Base-by-base conservation (phyloP, 106 monocot species). In the Agapanthus africanus region DNA sequence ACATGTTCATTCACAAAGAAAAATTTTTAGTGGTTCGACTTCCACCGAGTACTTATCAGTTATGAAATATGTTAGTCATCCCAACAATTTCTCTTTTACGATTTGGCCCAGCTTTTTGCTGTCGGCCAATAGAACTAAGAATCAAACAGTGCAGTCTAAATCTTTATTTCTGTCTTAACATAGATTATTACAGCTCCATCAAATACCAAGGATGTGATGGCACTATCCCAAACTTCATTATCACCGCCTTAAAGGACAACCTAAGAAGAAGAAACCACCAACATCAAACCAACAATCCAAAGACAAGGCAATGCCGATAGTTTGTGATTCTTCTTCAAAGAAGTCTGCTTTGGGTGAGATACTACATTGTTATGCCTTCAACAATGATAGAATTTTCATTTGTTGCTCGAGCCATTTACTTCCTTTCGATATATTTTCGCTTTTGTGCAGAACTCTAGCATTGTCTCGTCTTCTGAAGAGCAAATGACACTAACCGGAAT, bases 341-440 rank as follows among this genome's bases (percentile, higher is more conserved):
- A 71, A 69, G 59, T 70, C 54, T 30, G 41, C 68, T 68, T 26
- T 69, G 71, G 47, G 40, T 37, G 85, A 85, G 79, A 79, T 83
- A 72, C 37, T 67, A 61, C 11, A 56, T 30, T 14, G 11, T 19
- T 50, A n/a, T 50, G 1, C n/a, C n/a, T n/a, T n/a, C n/a, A n/a
- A n/a, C n/a, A n/a, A n/a, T n/a, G n/a, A n/a, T n/a, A 4, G 1
- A 54, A 14, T 54, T n/a, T n/a, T n/a, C n/a, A n/a, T 8, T 11
- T 54, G 7, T 54, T 11, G 14, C 54, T 54, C 3, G 9, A n/a
- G 4, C 50, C n/a, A 50, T 19, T 21, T 50, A 50, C 2, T 21
- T 2, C 7, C 50, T 50, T 2, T 21, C 3, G 28, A 7, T 11
- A n/a, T n/a, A n/a, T n/a, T n/a, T n/a, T n/a, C 9, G 26, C 11